phyloP scores from a whole-genome alignment of 2,329 filamentous ascomycete species.

The Phialophora macrospora region DNA sequence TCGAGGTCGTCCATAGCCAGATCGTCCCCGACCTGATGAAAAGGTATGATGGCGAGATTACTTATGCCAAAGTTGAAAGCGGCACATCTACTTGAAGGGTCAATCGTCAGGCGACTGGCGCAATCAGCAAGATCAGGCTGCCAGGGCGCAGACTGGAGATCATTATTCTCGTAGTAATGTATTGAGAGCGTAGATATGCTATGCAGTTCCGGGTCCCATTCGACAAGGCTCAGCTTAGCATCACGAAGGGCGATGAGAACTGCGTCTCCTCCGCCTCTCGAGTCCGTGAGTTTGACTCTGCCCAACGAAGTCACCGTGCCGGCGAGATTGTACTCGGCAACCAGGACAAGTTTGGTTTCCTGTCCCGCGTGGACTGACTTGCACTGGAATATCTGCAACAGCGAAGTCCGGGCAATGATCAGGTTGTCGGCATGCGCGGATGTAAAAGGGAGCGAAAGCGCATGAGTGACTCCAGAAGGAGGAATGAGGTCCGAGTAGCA shows the following conservation, averaged over 20 bases:
- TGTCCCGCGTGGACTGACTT: constrained; percentile 60
- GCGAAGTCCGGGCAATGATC: constrained; percentile 86
- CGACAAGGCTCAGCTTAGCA: constrained; percentile 88
- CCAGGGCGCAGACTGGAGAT: constrained; percentile 82
- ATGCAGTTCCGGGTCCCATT: constrained; percentile 86
- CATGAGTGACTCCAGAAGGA: constrained; percentile 91
- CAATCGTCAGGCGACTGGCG: constrained; percentile 80
- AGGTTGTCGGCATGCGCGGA: constrained; percentile 79
- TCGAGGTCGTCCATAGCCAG: constrained; percentile 85
- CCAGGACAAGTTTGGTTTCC: constrained; percentile 78
- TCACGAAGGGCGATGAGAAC: constrained; percentile 84
- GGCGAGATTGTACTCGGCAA: constrained; percentile 81
- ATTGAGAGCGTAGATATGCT: constrained; percentile 87
- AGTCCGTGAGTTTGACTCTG: constrained; percentile 72
- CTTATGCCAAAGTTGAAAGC: constrained; percentile 89
- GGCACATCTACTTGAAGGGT: constrained; percentile 90
- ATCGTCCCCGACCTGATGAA: constrained; percentile 83
- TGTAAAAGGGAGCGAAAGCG: constrained; percentile 76
- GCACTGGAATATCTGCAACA: constrained; percentile 87
- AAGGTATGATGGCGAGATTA: constrained; percentile 91
- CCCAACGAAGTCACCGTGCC: constrained; percentile 84
- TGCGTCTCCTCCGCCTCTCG: constrained; percentile 80
- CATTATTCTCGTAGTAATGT: constrained; percentile 97
- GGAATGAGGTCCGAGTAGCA: constrained; percentile 95
- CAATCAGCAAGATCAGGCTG: constrained; percentile 74